Evolutionary conservation across 129 eudicot genomes (phyloP).

Genomic region (Artemisia argyi): DNA sequence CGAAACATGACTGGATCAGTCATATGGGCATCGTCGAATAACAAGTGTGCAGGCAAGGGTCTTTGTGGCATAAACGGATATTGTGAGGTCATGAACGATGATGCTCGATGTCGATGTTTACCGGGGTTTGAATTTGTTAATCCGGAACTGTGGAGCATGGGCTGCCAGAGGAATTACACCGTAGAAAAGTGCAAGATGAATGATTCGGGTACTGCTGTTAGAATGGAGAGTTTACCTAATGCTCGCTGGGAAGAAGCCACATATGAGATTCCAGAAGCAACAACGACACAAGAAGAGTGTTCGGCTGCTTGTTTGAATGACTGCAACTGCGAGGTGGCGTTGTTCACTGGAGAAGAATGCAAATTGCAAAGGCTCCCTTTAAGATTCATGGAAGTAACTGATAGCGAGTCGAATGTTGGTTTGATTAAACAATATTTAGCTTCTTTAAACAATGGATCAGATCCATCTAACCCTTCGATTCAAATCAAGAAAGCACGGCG

Average conservation of each 20-base stretch:
- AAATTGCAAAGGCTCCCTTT: constrained; percentile 39
- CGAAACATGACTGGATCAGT: background rate
- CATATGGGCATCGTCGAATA: constrained; percentile 4
- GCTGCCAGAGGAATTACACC: constrained; percentile 36
- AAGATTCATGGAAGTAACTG: constrained; percentile 8
- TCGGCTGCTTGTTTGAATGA: constrained; percentile 31
- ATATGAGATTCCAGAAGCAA: constrained; percentile 9
- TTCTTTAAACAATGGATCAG: background rate
- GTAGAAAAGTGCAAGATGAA: constrained; percentile 24
- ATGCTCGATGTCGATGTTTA: constrained; percentile 33
- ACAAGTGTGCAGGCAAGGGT: constrained; percentile 35
- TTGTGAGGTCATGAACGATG: constrained; percentile 11
- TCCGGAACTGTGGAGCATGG: constrained; percentile 5
- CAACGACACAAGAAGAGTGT: constrained; percentile 31
- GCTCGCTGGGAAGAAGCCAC: constrained; percentile 31
- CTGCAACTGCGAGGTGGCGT: constrained; percentile 40
- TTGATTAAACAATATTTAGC: constrained; percentile 12
- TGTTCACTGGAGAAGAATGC: constrained; percentile 27
- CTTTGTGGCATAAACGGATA: constrained; percentile 39
- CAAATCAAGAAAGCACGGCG: constrained; percentile 2
- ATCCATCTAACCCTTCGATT: constrained; percentile 2
- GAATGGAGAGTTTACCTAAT: constrained; percentile 11
- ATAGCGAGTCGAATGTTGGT: background rate
- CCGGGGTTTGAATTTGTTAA: constrained; percentile 36
- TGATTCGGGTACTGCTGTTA: background rate